Evolutionary conservation across 768 basidiomycete genomes (phyloP).

Genomic region (Trametes villosa): DNA sequence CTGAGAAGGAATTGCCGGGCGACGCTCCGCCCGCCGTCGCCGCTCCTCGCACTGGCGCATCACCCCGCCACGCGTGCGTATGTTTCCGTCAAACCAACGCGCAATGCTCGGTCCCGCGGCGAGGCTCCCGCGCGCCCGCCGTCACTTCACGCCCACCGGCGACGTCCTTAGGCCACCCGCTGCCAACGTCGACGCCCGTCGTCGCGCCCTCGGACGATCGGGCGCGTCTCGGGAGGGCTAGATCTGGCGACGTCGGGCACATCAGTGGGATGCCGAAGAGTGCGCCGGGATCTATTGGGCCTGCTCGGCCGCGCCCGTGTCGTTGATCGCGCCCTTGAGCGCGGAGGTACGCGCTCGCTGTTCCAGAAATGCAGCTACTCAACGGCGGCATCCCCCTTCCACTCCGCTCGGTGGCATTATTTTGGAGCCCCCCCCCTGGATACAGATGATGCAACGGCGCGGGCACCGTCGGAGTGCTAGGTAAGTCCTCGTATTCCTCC

Average conservation of each 20-base stretch:
- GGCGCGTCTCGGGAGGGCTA: neutral
- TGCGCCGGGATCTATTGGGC: neutral
- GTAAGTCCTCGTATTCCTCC: no score
- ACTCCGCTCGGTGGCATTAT: no score
- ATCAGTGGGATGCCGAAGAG: constrained; percentile 1
- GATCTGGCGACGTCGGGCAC: neutral
- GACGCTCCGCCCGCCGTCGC: neutral
- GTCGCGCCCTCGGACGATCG: neutral
- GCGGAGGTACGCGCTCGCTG: neutral
- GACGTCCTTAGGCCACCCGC: neutral
- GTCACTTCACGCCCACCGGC: no score
- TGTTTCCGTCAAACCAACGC: neutral
- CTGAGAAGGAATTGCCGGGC: neutral
- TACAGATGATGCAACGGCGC: no score
- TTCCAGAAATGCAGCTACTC: no score
- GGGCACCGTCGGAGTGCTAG: no score
- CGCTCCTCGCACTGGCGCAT: neutral
- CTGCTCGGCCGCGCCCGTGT: neutral
- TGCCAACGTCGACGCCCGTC: neutral
- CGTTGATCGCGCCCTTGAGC: constrained; percentile 2
- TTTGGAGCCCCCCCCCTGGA: no score
- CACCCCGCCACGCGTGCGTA: neutral
- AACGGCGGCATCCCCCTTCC: no score
- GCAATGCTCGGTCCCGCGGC: constrained; percentile 6
- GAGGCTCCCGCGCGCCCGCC: neutral